A percentile compares a stretch with the other conserved stretches of the same genome.
phyloP scores from a whole-genome alignment of 2,329 filamentous ascomycete species.

The Cytospora piceae region DNA sequence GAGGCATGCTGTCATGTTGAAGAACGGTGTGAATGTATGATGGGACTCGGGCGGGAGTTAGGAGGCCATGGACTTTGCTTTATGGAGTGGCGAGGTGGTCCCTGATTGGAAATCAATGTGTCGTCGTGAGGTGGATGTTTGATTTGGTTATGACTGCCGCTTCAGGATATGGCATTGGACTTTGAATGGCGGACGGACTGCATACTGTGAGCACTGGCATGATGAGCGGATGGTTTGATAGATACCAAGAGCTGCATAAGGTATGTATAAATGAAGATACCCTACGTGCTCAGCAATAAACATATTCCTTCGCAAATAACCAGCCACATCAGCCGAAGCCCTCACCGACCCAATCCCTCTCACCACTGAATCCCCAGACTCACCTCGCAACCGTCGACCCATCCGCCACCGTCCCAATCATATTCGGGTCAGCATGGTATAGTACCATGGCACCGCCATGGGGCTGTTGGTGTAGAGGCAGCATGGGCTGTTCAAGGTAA shows the following conservation, averaged over 20 bases:
- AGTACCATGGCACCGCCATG: too few relatives aligned
- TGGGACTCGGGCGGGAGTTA: neutral
- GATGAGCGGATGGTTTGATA: neutral
- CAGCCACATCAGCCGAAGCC: too few relatives aligned
- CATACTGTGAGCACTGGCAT: neutral
- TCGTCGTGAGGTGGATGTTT: neutral
- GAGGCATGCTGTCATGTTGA: constrained; percentile 39
- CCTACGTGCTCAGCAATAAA: neutral
- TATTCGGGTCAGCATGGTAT: too few relatives aligned
- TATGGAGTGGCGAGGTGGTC: neutral
- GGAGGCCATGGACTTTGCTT: neutral
- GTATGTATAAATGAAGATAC: neutral
- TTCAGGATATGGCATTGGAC: neutral
- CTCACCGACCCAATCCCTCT: too few relatives aligned
- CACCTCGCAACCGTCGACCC: too few relatives aligned
- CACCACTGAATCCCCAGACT: too few relatives aligned
- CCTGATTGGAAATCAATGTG: neutral
- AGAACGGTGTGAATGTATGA: constrained; percentile 10
- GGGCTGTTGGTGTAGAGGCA: too few relatives aligned
- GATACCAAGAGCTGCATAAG: neutral
- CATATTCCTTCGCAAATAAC: too few relatives aligned
- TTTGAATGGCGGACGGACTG: neutral
- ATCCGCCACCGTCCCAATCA: too few relatives aligned
- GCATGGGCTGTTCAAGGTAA: too few relatives aligned
- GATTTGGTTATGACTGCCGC: neutral